Evolutionary conservation across 2,329 filamentous ascomycete genomes (phyloP), one percentile per base, ranked within the genome.

Genomic region (Nannizziopsis arthrosporioides): DNA sequence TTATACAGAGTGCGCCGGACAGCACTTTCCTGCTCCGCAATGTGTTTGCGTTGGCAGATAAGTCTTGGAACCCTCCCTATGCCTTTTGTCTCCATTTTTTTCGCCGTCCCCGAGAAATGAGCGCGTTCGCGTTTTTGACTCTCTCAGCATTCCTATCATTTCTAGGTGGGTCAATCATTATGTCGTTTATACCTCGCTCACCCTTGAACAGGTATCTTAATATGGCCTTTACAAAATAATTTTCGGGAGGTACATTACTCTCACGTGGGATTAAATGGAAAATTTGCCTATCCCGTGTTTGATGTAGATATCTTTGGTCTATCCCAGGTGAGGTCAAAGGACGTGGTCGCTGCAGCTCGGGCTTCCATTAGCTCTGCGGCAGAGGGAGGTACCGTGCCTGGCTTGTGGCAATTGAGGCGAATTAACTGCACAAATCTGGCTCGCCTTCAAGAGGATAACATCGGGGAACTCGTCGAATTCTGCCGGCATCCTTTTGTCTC

Each of bases 151-250:
- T 27, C 22, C 22, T 27, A 7, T 27, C 22, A 27, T 4, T 27
- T 27, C 3, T 27, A 27, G 14, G 14, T 38, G 10, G n/a, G 36
- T 38, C 8, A 14, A 18, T 38, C 14, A 18, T 14, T 38, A 7
- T 9, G 14, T 18, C 14, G 36, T n/a, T n/a, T n/a, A n/a, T n/a
- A n/a, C n/a, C n/a, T n/a, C n/a, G n/a, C n/a, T n/a, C n/a, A n/a
- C n/a, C n/a, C n/a, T 34, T 34, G 14, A 10, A n/a, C 36, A 50
- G 48, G 48, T 4, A 36, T 30, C 2, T 18, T 47, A 18, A 15
- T 47, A 41, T 50, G 43, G 48, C 48, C 48, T 38, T 27, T 50
- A 6, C 43, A 38, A 38, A 17, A 19, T 15, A 35, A 47, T 19
- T 22, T 50, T 4, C 17, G 47, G 10, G 35, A 17, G 7, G 43